Base-by-base conservation (phyloP, 2,329 filamentous ascomycete genomes). In the Periconia digitata region DNA sequence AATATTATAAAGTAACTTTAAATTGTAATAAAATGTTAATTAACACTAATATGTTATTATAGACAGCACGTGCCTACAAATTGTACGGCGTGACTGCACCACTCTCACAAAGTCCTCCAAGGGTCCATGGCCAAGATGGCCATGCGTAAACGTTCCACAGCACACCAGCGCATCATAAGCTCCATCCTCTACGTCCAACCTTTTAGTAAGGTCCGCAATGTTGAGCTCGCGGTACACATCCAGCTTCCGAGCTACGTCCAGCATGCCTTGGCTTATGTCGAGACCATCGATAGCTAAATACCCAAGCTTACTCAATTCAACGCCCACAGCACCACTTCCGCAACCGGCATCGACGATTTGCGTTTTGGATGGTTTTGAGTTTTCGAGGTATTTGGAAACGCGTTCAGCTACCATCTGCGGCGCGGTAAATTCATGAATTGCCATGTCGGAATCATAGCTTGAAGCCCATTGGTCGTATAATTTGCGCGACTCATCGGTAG, bases 331-430 rank as follows among this genome's bases (percentile, higher is more conserved):
- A 0, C 80, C 80, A 0, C 79, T 82, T 3, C 80, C 80, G 48
- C 79, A 82, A n/a, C 80, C 80, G 18, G 79, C 79, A 49, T 83
- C 80, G 0, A 81, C 72, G 46, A 82, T 75, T 2, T 54, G 45
- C 6, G 63, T 59, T 16, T 62, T 55, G 17, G 63, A 49, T 8
- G 59, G 36, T 6, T 56, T 42, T 8, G 46, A 15, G 32, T 47
- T 35, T 4, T 47, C 46, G 22, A 60, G 48, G 32, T 61, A 47
- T 38, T 56, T 57, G 13, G 52, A 43, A 10, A 60, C 54, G 3
- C 54, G 47, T 51, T 60, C 50, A 0, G 62, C 74, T 15, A 70
- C 67, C 12, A 75, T 61, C 1, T 63, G 58, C 0, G 75, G 76
- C 2, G 71, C 72, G 12, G 72, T 72, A 47, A 77, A 78, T 44